Evolutionary conservation across 768 basidiomycete genomes (phyloP).

Genomic region (Boletus rufocinnamomeus): DNA sequence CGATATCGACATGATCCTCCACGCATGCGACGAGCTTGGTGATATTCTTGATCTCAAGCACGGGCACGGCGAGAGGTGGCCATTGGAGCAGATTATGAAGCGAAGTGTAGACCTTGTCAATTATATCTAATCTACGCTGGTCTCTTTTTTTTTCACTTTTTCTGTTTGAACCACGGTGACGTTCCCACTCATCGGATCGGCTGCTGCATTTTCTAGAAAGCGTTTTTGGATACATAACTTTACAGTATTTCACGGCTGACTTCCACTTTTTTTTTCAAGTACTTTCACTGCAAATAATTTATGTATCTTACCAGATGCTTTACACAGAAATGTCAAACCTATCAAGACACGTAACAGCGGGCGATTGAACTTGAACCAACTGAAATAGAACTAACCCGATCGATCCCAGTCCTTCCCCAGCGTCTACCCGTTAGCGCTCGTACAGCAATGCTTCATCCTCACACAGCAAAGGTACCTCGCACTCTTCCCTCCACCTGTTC

Average conservation of each 20-base stretch:
- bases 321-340: slow-evolving; percentile 3
- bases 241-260: slow-evolving; percentile 20
- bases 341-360: neutral
- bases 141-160: neutral
- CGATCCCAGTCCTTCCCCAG: no score
- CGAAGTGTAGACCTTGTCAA: slow-evolving; percentile 76
- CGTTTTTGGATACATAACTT: slow-evolving; percentile 30
- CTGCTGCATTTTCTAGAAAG: slow-evolving; percentile 6
- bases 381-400: no score
- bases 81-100: slow-evolving; percentile 68
- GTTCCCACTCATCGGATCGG: slow-evolving; percentile 1
- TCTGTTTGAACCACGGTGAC: slow-evolving; percentile 1
- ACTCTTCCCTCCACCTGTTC: neutral
- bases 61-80: slow-evolving; percentile 70
- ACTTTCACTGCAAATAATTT: slow-evolving; percentile 32
- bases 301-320: slow-evolving; percentile 23
- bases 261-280: slow-evolving; percentile 3
- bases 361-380: no score
- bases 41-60: slow-evolving; percentile 90
- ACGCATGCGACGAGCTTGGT: slow-evolving; percentile 91
- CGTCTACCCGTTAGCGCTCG: neutral
- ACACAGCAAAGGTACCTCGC: neutral
- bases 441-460: no score
- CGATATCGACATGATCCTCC: slow-evolving; percentile 84
- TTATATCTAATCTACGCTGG: slow-evolving; percentile 18